Base-by-base conservation (phyloP, 1,284 basidiomycete species). In the Malassezia psittaci region DNA sequence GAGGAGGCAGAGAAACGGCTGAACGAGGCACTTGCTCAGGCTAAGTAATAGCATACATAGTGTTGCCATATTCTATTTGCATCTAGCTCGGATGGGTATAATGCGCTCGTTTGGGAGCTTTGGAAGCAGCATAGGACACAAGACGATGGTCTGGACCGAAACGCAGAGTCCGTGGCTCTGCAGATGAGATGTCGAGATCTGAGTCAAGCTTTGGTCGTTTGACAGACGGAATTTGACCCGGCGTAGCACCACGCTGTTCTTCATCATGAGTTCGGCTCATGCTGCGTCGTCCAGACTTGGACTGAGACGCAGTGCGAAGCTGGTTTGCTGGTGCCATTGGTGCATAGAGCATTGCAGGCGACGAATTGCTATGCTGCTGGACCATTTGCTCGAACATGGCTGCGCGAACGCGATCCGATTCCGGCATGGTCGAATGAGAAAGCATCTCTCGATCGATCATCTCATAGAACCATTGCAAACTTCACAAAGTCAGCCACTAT, bases 1-100 rank as follows among this genome's bases (percentile, higher is more conserved):
- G 68, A 72, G 63, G 65, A 66, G 38, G 72, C 72, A 50, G 70
- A 74, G 54, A 65, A 72, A 49, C 62, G 72, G 44, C 61, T 74
- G 16, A 62, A 65, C 52, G 64, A 67, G 48, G 69, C 65, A 32
- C 41, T 43, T 13, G 41, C 41, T 32, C 21, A 43, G 41, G 10
- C 13, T 24, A 53, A 67, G 62, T 52, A 59, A 35, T 51, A 56
- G 46, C 16, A 29, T 29, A 29, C 24, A 29, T 29, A 29, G 24
- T 29, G 7, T 29, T 29, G 24, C 24, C 24, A 7, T 4, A 4
- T 29, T 29, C 24, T 29, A 29, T 29, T 29, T 29, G 24, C 3
- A 4, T 29, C 7, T 29, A 29, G 24, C 7, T 29, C 3, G 24
- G 24, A 29, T 29, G 24, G 24, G 24, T 29, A 29, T 29, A 29